Evolutionary conservation across 345 rosid genomes (phyloP), one percentile per base, ranked within the genome.

Genomic region (Hibiscus syriacus): DNA sequence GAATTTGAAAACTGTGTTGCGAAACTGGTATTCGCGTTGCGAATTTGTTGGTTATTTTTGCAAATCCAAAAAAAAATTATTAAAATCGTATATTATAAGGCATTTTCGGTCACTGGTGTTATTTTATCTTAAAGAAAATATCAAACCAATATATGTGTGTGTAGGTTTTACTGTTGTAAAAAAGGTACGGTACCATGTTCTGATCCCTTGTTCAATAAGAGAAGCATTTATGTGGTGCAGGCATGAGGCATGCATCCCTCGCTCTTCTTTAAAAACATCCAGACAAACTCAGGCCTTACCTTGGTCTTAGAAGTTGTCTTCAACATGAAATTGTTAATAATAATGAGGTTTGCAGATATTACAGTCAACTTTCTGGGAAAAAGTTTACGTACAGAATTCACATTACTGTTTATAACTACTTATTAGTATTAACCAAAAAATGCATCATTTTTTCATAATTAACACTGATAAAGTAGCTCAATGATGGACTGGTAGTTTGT

Each of bases 201-300:
- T 26, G 32, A 55, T 65, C 7, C 68, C 63, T 67, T 36, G 43
- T 13, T 3, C 45, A 36, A 62, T 25, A 46, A 61, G 73, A 46
- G 60, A 59, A 30, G 73, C 79, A 79, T 72, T 78, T 30, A 79
- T 61, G 41, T 45, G 19, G 7, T 63, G 64, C 68, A 75, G n/a
- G n/a, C n/a, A n/a, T n/a, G n/a, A n/a, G 79, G 34, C 36, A 41
- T 14, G 34, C 38, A 62, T 23, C 55, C 19, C 70, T 56, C 68
- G 30, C 66, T 66, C 72, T 32, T 49, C 64, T 55, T 75, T 66
- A 75, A 55, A 61, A 69, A 17, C 13, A 76, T 3, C n/a, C n/a
- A n/a, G n/a, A n/a, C 63, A 5, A n/a, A 45, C 49, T 10, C 38
- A 1, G 41, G 32, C 56, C 55, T 38, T n/a, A 1, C 23, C 2